Evolutionary conservation across 345 rosid species (phyloP).

Genomic region (Laguncularia racemosa): DNA sequence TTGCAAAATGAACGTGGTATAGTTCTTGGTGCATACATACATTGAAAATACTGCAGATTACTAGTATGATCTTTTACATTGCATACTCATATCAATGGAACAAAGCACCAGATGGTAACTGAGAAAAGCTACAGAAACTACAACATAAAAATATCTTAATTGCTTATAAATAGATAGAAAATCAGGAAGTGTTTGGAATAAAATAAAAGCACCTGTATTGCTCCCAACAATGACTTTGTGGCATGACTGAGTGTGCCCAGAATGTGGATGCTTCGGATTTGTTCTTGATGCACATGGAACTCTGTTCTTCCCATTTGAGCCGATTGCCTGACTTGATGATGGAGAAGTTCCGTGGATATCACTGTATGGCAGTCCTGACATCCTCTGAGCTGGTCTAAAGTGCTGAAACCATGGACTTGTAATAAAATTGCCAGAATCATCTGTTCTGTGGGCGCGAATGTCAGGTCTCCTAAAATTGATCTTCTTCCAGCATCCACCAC

Average conservation of each 20-base stretch:
- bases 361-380: slow-evolving; percentile 6
- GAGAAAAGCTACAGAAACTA: background rate
- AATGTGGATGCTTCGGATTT: slow-evolving; percentile 14
- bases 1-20: no score
- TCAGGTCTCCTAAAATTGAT: slow-evolving; percentile 44
- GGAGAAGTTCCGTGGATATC: slow-evolving; percentile 14
- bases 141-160: background rate
- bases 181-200: no score
- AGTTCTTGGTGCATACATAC: no score
- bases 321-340: slow-evolving; percentile 15
- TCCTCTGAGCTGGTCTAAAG: slow-evolving; percentile 30
- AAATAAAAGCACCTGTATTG: slow-evolving; percentile 27
- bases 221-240: slow-evolving; percentile 21
- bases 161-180: no score
- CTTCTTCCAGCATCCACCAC: slow-evolving; percentile 62
- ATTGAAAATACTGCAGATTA: no score
- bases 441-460: slow-evolving; percentile 16
- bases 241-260: slow-evolving; percentile 15
- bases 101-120: background rate
- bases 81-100: no score
- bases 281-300: slow-evolving; percentile 20
- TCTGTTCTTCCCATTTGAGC: slow-evolving; percentile 28
- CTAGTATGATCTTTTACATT: no score
- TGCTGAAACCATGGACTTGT: slow-evolving; percentile 66
- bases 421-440: slow-evolving; percentile 21